Base-by-base conservation (phyloP, 2,329 filamentous ascomycete species). In the Cordyceps sp. region DNA sequence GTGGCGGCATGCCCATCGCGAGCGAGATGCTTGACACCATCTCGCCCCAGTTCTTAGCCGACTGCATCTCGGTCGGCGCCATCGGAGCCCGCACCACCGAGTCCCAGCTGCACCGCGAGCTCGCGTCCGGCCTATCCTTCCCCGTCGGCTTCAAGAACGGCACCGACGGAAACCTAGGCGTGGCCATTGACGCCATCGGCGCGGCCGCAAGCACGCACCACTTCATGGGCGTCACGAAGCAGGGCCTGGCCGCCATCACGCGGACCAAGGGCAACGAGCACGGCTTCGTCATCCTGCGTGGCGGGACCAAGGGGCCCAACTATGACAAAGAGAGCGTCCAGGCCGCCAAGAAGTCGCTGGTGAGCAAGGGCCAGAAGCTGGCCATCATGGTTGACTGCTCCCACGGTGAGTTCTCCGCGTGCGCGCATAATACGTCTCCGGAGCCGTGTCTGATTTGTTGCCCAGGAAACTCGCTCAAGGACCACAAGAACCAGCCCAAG, bases 131-230 rank as follows among this genome's bases (percentile, higher is more conserved):
- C 45, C 69, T 96, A 33, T 93, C 83, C 36, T 96, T 94, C 78
- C 90, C 90, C 16, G 86, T 98, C 43, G 90, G 90, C 37, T 98
- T 94, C 78, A 98, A 98, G 74, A 98, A 98, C 59, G 90, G 90
- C 39, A 98, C 90, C 17, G 90, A 98, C 48, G 90, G 90, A 26
- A 84, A 79, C 45, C 64, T 98, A 35, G 75, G 73, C 19, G 86
- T 96, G 15, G 86, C 88, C 15, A 92, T 96, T 46, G 90, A 98
- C 53, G 90, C 90, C 22, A 94, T 96, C 52, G 90, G 88, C 37
- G 77, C 82, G 20, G 81, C 80, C 1, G 75, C 78, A 36, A 68
- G 79, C n/a, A 76, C 71, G 56, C 90, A 98, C 58, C 88, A 94
- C 64, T 98, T 98, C 67, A 80, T 98, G 68, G 88, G 86, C 58